A percentile compares a stretch with the other conserved stretches of the same genome.
Evolutionary conservation across 2,329 filamentous ascomycete genomes (phyloP).

Genomic region (Capronia coronata): DNA sequence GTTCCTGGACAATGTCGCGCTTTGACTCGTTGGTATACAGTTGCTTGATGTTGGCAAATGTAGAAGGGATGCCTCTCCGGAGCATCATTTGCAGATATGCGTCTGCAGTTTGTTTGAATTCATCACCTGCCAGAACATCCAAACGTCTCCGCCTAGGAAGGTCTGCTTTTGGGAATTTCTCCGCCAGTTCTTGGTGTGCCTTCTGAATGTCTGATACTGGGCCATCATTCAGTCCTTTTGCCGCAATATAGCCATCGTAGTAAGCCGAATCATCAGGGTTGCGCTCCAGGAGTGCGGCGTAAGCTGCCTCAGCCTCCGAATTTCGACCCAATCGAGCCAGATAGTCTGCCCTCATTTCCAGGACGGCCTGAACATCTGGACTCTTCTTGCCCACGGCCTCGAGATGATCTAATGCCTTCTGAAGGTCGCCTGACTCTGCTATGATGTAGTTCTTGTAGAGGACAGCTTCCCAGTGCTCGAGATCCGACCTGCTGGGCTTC

Average conservation of each 20-base stretch:
- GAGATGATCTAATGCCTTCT: slow-evolving; percentile 80
- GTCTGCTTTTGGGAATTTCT: slow-evolving; percentile 75
- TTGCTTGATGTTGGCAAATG: slow-evolving; percentile 93
- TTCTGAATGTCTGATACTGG: slow-evolving; percentile 62
- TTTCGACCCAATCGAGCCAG: slow-evolving; percentile 68
- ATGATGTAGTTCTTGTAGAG: slow-evolving; percentile 96
- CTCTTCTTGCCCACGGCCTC: slow-evolving; percentile 69
- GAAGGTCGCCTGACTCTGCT: slow-evolving; percentile 74
- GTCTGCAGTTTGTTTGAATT: slow-evolving; percentile 71
- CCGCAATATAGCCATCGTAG: slow-evolving; percentile 69
- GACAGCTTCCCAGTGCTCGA: slow-evolving; percentile 88
- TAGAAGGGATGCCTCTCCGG: slow-evolving; percentile 86
- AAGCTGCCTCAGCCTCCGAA: slow-evolving; percentile 74
- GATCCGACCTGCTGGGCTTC: slow-evolving; percentile 63
- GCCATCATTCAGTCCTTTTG: slow-evolving; percentile 56
- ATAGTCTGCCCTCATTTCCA: slow-evolving; percentile 83
- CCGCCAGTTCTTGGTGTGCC: slow-evolving; percentile 74
- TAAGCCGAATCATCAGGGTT: slow-evolving; percentile 85
- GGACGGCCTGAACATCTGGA: slow-evolving; percentile 73
- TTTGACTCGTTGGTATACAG: slow-evolving; percentile 75
- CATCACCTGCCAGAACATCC: slow-evolving; percentile 77
- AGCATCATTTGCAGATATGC: slow-evolving; percentile 77
- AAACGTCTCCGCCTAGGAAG: slow-evolving; percentile 78
- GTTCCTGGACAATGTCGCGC: slow-evolving; percentile 63
- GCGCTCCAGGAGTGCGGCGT: slow-evolving; percentile 71